phyloP scores from a whole-genome alignment of 208 protist species.

The Wallacemonas sp. region DNA sequence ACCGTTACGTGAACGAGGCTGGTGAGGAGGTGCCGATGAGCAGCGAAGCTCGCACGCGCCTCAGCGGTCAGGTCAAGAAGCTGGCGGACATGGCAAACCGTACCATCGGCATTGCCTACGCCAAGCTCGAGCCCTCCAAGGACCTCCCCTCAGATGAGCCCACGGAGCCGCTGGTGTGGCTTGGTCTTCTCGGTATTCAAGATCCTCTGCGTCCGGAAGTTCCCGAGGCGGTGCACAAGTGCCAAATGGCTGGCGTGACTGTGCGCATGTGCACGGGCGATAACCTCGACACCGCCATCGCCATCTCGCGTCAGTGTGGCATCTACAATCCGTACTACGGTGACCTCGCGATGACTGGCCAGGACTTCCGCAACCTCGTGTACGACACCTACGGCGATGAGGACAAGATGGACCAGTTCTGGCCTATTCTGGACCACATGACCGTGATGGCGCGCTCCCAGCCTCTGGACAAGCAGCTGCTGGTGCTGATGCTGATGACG shows the following conservation, averaged over 20 bases:
- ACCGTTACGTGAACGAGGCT: constrained; percentile 50
- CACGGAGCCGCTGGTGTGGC: constrained; percentile 82
- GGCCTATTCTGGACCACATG: constrained; percentile 71
- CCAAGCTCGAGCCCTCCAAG: constrained; percentile 16
- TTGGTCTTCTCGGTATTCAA: constrained; percentile 94
- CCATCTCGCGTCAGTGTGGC: constrained; percentile 92
- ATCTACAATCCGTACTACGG: constrained; percentile 73
- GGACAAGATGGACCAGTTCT: constrained; percentile 70
- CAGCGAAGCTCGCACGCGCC: constrained; percentile 36
- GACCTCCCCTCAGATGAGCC: constrained; percentile 60
- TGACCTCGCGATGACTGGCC: constrained; percentile 87
- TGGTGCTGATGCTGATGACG: constrained; percentile 83
- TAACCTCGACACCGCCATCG: constrained; percentile 92
- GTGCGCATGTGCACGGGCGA: constrained; percentile 97
- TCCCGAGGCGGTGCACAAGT: constrained; percentile 84
- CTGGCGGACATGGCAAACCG: constrained; percentile 69
- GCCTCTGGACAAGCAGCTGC: constrained; percentile 88
- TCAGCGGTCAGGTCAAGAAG: constrained; percentile 43
- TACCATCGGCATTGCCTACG: constrained; percentile 86
- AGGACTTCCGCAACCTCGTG: constrained; percentile 87
- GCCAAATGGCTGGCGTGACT: constrained; percentile 92
- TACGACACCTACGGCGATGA: constrained; percentile 79
- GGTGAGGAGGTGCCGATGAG: constrained; percentile 46
- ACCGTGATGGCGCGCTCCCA: constrained; percentile 87
- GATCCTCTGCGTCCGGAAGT: constrained; percentile 95